Evolutionary conservation across 371 early-diverging fungal species (phyloP).

Genomic region (Mortierella sp.): DNA sequence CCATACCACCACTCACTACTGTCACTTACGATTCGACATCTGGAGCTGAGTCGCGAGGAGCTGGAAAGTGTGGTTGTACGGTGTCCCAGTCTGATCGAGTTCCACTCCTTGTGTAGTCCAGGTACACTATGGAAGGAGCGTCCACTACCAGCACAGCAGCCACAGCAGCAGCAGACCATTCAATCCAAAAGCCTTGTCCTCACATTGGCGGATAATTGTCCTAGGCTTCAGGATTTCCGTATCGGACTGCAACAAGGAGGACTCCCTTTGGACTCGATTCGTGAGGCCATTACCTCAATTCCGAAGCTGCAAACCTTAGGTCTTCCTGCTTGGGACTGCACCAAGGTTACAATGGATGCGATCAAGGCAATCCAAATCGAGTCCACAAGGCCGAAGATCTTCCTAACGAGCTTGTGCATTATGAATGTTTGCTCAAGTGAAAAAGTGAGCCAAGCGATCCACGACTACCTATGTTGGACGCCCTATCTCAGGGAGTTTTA

Average conservation of each 20-base stretch:
- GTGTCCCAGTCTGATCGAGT: constrained; percentile 39
- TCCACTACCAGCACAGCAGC: neutral
- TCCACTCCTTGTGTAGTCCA: constrained; percentile 38
- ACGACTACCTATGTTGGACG: constrained; percentile 47
- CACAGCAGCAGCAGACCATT: neutral
- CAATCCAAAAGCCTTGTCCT: constrained; percentile 21
- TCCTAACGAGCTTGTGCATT: constrained; percentile 37
- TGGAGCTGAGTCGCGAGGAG: constrained; percentile 30
- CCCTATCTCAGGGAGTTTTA: constrained; percentile 40
- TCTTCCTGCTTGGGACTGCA: constrained; percentile 41
- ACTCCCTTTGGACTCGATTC: constrained; percentile 32
- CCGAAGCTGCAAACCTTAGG: constrained; percentile 27
- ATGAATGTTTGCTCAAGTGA: constrained; percentile 47
- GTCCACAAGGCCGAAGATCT: neutral
- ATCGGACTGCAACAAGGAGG: constrained; percentile 48
- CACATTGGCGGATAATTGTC: constrained; percentile 19
- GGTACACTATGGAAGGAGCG: constrained; percentile 27
- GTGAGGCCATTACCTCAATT: constrained; percentile 21
- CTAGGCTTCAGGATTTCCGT: constrained; percentile 19
- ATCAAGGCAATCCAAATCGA: constrained; percentile 23
- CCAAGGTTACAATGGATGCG: constrained; percentile 36
- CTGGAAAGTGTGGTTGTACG: constrained; percentile 23
- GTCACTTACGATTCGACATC: constrained; percentile 37
- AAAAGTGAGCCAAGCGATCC: constrained; percentile 41
- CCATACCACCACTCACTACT: neutral